Percentiles rank a stretch among this genome's conserved stretches.
Evolutionary conservation across 306 rosid species (phyloP).

Genomic region (Abrus pulchellus): DNA sequence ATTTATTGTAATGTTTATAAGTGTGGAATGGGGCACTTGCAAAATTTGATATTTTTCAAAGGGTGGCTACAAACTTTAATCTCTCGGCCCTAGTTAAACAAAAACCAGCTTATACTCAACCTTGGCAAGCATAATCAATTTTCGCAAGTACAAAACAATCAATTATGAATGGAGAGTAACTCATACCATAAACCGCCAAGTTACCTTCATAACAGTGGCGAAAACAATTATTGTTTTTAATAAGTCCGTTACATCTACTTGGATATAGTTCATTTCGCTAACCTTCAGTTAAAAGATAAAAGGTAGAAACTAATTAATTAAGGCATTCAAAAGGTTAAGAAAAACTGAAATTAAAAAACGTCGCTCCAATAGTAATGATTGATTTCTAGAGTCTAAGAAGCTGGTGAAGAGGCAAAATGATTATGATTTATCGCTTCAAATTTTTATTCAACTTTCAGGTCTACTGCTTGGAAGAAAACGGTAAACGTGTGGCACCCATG

Average conservation of each 20-base stretch:
- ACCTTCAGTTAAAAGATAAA: constrained; percentile 15
- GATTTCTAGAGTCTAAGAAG: not conserved
- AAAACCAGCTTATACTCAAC: not conserved
- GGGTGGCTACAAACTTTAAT: not conserved
- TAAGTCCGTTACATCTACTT: constrained; percentile 39
- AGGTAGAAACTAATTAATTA: constrained; percentile 15
- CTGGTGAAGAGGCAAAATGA: constrained; percentile 40
- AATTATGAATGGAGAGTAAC: constrained; percentile 40
- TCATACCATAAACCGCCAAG: not conserved
- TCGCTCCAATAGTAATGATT: constrained; percentile 36
- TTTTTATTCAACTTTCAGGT: not conserved
- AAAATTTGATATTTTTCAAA: not conserved
- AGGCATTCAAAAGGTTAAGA: not conserved
- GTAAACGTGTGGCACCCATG: constrained; percentile 48
- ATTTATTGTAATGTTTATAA: too few relatives aligned
- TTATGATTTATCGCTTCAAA: constrained; percentile 44
- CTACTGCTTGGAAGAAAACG: constrained; percentile 35
- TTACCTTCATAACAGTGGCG: constrained; percentile 39
- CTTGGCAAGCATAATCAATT: not conserved
- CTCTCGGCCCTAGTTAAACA: not conserved
- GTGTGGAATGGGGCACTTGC: not conserved
- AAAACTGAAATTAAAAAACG: not conserved
- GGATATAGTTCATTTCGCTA: constrained; percentile 27
- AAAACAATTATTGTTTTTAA: constrained; percentile 37
- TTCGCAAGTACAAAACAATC: not conserved